A percentile compares a stretch with the other conserved stretches of the same genome.
These are phyloP conservation scores for Salix viminalis DNA, from an alignment of 345 rosid species.

Conservation along the genomic window DNA sequence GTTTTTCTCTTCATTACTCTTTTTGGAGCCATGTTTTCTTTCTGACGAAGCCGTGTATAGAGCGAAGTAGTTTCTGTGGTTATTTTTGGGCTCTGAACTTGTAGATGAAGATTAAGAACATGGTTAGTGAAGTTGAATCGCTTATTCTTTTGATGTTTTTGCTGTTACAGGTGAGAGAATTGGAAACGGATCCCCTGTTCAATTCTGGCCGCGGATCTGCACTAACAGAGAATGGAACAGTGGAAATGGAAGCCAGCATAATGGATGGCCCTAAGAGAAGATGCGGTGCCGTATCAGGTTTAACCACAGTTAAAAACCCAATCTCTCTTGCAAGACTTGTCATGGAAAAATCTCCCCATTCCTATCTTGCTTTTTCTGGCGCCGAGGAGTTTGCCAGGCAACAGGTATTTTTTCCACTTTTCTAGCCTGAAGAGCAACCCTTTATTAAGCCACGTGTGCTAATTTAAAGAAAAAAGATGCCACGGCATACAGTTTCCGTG, in stretches of 20 bases:
- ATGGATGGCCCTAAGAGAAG: slow-evolving; percentile 85
- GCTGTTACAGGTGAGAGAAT: slow-evolving; percentile 55
- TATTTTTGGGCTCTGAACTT: neutral
- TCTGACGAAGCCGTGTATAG: neutral
- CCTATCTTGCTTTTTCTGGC: slow-evolving; percentile 85
- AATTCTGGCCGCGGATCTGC: slow-evolving; percentile 99
- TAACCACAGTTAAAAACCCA: slow-evolving; percentile 84
- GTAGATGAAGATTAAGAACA: neutral
- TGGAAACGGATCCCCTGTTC: slow-evolving; percentile 88
- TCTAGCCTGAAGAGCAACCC: too few species aligned
- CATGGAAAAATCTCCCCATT: slow-evolving; percentile 95
- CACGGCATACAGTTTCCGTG: too few species aligned
- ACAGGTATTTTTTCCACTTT: slow-evolving; percentile 40
- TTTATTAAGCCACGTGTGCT: too few species aligned
- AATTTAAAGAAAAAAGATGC: too few species aligned
- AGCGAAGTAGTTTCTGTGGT: neutral
- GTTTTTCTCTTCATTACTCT: neutral
- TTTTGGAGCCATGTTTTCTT: neutral
- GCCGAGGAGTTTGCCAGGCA: slow-evolving; percentile 85
- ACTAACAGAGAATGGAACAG: slow-evolving; percentile 77
- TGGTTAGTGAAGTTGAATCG: neutral
- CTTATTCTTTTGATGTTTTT: neutral
- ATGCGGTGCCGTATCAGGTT: slow-evolving; percentile 91
- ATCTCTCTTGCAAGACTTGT: slow-evolving; percentile 88
- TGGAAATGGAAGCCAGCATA: slow-evolving; percentile 97